A percentile compares a stretch with the other conserved stretches of the same genome.
phyloP scores from a whole-genome alignment of 2,329 filamentous ascomycete genomes.

The Epichloe brachyelytri region DNA sequence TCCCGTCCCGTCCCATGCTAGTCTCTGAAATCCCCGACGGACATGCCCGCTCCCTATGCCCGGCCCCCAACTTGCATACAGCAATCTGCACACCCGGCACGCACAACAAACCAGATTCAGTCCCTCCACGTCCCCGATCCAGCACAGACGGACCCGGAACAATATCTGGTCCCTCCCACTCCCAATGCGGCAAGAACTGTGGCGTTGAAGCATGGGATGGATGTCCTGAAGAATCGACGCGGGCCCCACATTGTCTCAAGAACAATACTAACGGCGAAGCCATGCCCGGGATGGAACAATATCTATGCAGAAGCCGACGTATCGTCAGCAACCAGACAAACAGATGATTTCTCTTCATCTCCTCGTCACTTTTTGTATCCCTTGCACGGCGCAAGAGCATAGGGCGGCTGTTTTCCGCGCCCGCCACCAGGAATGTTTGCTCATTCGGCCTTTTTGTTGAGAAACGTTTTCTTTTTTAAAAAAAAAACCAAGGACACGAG shows the following conservation, averaged over 20 bases:
- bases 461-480: background rate
- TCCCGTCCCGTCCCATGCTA: background rate
- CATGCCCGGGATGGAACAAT: conserved; percentile 20
- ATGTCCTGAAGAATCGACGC: background rate
- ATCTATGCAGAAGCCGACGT: conserved; percentile 3
- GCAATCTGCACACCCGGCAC: too few relatives aligned
- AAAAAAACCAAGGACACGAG: too few relatives aligned
- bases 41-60: background rate
- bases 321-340: conserved; percentile 1
- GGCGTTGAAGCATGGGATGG: too few relatives aligned
- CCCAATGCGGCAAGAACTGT: too few relatives aligned
- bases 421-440: too few relatives aligned
- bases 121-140: too few relatives aligned
- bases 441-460: background rate
- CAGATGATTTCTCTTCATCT: background rate
- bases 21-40: background rate
- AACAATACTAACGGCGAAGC: conserved; percentile 22
- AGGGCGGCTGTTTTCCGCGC: too few relatives aligned
- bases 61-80: background rate
- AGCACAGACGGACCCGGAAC: too few relatives aligned
- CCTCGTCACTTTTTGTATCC: background rate
- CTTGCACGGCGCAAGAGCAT: too few relatives aligned
- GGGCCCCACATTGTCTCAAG: conserved; percentile 10
- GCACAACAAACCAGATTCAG: too few relatives aligned
- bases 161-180: too few relatives aligned